These are phyloP conservation scores for Diospyros lotus DNA, from an alignment of 148 eudicot genomes.

Conservation along the genomic window DNA sequence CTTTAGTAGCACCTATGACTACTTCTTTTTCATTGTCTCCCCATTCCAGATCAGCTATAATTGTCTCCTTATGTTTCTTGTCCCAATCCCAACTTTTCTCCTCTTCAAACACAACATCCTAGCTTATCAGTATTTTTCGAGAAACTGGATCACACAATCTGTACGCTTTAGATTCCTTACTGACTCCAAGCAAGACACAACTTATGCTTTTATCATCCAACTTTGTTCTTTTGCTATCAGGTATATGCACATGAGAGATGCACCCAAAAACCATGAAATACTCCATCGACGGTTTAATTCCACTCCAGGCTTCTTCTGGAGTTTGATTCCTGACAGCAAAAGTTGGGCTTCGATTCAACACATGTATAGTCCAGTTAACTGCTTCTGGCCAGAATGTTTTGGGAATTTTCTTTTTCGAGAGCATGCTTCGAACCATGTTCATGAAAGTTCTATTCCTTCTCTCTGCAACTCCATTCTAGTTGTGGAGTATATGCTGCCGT, in stretches of 20 bases:
- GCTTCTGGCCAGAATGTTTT: neutral
- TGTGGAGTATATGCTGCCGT: neutral
- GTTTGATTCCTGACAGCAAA: no score
- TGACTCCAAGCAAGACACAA: neutral
- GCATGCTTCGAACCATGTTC: neutral
- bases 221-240: neutral
- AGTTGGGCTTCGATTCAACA: neutral
- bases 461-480: slow-evolving; percentile 9
- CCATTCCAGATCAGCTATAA: no score
- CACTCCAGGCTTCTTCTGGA: neutral
- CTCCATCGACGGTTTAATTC: neutral
- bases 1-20: no score
- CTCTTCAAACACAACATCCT: neutral
- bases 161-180: neutral
- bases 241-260: neutral
- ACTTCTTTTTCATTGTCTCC: no score
- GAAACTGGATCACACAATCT: neutral
- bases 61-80: no score
- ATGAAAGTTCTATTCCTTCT: slow-evolving; percentile 1
- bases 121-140: neutral
- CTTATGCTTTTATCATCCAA: neutral
- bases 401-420: neutral
- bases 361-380: neutral
- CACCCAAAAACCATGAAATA: neutral
- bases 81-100: no score